Percentiles rank a stretch among this genome's conserved stretches.
phyloP scores from a whole-genome alignment of 179 eudicot species.

The Gypsophila paniculata region DNA sequence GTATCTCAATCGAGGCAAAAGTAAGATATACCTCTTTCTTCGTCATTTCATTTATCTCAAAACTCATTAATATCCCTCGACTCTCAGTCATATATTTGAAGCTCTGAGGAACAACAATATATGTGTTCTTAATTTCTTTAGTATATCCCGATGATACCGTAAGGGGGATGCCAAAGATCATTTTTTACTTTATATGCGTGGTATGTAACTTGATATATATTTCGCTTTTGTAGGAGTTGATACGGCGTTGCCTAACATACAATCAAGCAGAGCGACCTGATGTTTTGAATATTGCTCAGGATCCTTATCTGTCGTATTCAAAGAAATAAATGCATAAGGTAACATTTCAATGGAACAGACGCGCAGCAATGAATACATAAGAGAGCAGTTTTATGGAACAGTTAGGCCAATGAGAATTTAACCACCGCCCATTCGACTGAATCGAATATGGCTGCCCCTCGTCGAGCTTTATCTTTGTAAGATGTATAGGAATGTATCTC shows the following conservation, averaged over 20 bases:
- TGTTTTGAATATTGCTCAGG: constrained; percentile 72
- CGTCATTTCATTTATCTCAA: not conserved
- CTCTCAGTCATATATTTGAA: not conserved
- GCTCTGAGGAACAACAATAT: no score
- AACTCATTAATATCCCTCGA: not conserved
- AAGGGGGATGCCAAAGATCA: no score
- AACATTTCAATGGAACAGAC: not conserved
- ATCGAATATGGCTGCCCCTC: not conserved
- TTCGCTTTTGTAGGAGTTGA: constrained; percentile 55
- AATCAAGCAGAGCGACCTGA: constrained; percentile 92
- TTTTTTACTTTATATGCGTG: no score
- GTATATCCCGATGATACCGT: no score
- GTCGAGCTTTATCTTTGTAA: constrained; percentile 3
- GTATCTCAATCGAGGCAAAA: constrained; percentile 84
- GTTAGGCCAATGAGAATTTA: not conserved
- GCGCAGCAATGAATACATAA: constrained; percentile 43
- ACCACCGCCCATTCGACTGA: not conserved
- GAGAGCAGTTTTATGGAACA: constrained; percentile 9
- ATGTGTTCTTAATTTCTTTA: no score
- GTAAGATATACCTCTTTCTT: constrained; percentile 30
- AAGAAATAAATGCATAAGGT: constrained; percentile 46
- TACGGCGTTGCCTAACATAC: constrained; percentile 82
- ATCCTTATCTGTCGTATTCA: constrained; percentile 65
- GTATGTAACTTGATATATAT: not conserved
- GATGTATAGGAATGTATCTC: constrained; percentile 30